Evolutionary conservation across 441 rosid species (phyloP).

Genomic region (Bruguiera hainesii): DNA sequence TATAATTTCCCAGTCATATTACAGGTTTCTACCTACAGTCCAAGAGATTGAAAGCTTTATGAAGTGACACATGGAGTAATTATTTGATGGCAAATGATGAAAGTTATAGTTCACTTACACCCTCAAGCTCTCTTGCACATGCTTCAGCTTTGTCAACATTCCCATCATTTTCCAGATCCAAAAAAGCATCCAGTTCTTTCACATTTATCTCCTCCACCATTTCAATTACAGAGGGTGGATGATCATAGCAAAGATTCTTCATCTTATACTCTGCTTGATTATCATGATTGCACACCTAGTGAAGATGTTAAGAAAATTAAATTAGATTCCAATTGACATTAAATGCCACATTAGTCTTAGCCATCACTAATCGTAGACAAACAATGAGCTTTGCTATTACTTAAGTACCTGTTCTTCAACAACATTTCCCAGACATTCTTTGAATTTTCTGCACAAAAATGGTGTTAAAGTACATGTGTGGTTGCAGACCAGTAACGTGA

Average conservation of each 20-base stretch:
- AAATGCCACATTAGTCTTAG: background rate
- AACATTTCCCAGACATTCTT: conserved; percentile 34
- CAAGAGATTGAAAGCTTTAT: background rate
- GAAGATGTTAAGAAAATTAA: conserved; percentile 21
- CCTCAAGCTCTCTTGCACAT: conserved; percentile 72
- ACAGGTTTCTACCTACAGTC: background rate
- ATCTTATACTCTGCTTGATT: conserved; percentile 24
- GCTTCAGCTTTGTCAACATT: conserved; percentile 78
- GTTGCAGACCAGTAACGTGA: conserved; percentile 13
- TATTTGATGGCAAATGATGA: background rate
- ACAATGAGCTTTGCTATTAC: conserved; percentile 5
- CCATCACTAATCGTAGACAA: conserved; percentile 6
- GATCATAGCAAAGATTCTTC: conserved; percentile 22
- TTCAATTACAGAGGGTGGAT: conserved; percentile 26
- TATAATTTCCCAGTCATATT: background rate
- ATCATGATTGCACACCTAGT: conserved; percentile 38
- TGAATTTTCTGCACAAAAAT: conserved; percentile 41
- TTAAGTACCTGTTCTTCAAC: conserved; percentile 47
- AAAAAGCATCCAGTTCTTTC: conserved; percentile 40
- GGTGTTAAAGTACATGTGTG: conserved; percentile 8
- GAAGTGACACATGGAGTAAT: background rate
- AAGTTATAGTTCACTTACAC: conserved; percentile 43
- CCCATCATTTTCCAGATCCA: conserved; percentile 42
- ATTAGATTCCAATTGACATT: no score
- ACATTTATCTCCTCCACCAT: conserved; percentile 30